phyloP scores from a whole-genome alignment of 2,329 filamentous ascomycete genomes.

The Lojkania enalia region DNA sequence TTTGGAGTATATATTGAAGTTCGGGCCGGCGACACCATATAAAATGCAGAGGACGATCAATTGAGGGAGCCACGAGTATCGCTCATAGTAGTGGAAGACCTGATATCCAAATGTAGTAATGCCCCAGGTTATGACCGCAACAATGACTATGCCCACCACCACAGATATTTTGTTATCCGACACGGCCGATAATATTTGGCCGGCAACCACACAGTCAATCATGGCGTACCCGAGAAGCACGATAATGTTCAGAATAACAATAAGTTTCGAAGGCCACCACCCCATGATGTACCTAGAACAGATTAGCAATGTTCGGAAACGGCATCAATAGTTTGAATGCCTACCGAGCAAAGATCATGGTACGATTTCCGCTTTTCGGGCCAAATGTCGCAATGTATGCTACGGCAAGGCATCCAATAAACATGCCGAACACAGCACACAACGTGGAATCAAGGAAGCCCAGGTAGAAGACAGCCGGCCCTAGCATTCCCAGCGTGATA shows the following conservation, averaged over 20 bases:
- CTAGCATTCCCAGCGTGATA: conserved; percentile 66
- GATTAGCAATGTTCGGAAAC: conserved; percentile 44
- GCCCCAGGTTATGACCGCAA: conserved; percentile 64
- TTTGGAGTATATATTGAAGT: conserved; percentile 59
- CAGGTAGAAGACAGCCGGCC: conserved; percentile 61
- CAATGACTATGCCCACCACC: conserved; percentile 68
- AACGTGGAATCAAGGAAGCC: conserved; percentile 61
- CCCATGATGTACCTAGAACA: conserved; percentile 65
- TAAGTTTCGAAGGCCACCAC: conserved; percentile 67
- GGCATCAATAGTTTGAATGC: background rate
- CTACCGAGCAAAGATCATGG: conserved; percentile 59
- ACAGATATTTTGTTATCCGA: conserved; percentile 63
- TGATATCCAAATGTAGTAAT: conserved; percentile 70
- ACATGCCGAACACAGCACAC: conserved; percentile 60
- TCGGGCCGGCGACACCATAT: conserved; percentile 62
- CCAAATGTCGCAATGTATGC: conserved; percentile 67
- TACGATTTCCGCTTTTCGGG: conserved; percentile 63
- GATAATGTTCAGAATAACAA: conserved; percentile 65
- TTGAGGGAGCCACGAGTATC: conserved; percentile 68
- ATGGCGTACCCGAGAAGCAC: conserved; percentile 65
- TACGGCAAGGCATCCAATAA: conserved; percentile 59
- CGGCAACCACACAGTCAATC: conserved; percentile 67
- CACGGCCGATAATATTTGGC: conserved; percentile 70
- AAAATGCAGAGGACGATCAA: conserved; percentile 64
- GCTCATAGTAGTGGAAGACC: conserved; percentile 69